Conservation (phyloP, 441 rosid species). For the Pelargonium cotyledonis region DNA sequence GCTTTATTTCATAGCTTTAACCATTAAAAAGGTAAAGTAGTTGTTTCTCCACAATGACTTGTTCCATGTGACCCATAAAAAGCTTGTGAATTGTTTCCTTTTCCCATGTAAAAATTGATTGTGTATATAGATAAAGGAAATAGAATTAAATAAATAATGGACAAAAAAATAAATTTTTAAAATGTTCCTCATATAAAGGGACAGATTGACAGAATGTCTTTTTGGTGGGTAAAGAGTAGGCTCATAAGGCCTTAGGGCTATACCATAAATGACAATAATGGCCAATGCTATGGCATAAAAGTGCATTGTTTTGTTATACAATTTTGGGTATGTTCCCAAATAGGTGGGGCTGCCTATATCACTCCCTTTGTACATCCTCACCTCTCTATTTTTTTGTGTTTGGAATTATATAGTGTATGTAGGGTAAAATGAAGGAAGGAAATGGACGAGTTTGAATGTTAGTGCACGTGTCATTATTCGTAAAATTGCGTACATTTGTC, state of each 20-base stretch:
- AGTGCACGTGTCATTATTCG: too few relatives aligned
- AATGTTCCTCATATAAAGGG: not conserved
- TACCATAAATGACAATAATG: not conserved
- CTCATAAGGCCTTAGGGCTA: not conserved
- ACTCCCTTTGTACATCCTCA: too few relatives aligned
- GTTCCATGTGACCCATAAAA: not conserved
- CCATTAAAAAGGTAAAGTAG: not conserved
- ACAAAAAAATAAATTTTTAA: too few relatives aligned
- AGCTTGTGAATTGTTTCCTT: not conserved
- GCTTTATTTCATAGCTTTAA: too few relatives aligned
- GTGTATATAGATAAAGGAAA: not conserved
- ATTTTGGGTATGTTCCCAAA: not conserved
- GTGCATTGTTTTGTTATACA: not conserved
- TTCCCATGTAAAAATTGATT: too few relatives aligned
- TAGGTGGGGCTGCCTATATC: not conserved
- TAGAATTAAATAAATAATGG: not conserved
- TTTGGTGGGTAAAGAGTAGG: not conserved
- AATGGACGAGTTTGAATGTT: too few relatives aligned
- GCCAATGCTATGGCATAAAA: not conserved
- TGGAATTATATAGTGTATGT: too few relatives aligned
- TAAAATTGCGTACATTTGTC: too few relatives aligned
- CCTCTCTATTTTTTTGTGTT: too few relatives aligned
- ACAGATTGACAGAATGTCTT: not conserved
- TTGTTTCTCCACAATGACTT: not conserved
- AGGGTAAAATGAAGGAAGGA: too few relatives aligned